Percentiles rank a stretch among this genome's conserved stretches.
These are phyloP conservation scores for Gyromitra esculenta DNA, from an alignment of 2,329 filamentous ascomycete species.

Conservation along the genomic window DNA sequence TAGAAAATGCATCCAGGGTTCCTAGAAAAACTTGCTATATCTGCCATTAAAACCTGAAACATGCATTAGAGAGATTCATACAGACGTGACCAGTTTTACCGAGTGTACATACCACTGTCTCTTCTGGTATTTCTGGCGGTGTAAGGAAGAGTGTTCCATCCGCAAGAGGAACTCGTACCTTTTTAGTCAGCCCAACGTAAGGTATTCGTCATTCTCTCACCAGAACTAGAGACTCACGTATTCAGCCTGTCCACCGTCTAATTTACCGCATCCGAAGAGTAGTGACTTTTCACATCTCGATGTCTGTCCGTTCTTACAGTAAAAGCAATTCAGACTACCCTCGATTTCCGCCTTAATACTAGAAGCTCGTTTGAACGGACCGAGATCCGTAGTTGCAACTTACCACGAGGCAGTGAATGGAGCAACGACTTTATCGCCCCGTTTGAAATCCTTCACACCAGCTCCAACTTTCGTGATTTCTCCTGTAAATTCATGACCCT, in stretches of 20 bases:
- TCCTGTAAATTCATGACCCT: conserved; percentile 89
- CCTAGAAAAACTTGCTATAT: conserved; percentile 47
- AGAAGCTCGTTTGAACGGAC: conserved; percentile 32
- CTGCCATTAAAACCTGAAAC: conserved; percentile 52
- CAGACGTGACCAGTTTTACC: not conserved
- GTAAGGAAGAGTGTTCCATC: conserved; percentile 83
- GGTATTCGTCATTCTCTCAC: not conserved
- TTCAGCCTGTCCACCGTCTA: conserved; percentile 84
- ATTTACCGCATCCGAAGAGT: conserved; percentile 74
- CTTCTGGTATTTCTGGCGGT: conserved; percentile 75
- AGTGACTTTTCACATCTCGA: conserved; percentile 77
- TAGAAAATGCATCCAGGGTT: not conserved
- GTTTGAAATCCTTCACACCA: conserved; percentile 73
- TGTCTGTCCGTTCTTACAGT: conserved; percentile 79
- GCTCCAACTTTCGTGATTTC: conserved; percentile 74
- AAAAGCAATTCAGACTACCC: conserved; percentile 76
- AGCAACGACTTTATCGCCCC: conserved; percentile 81
- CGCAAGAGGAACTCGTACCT: conserved; percentile 75
- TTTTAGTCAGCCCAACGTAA: not conserved
- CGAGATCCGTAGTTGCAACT: conserved; percentile 55
- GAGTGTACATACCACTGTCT: conserved; percentile 60
- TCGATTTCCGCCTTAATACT: conserved; percentile 22
- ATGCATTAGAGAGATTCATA: conserved; percentile 3
- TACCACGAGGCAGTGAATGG: conserved; percentile 86
- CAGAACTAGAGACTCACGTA: conserved; percentile 65